Evolutionary conservation across 2,329 filamentous ascomycete species (phyloP).

Genomic region (Teratosphaeria gauchensis): DNA sequence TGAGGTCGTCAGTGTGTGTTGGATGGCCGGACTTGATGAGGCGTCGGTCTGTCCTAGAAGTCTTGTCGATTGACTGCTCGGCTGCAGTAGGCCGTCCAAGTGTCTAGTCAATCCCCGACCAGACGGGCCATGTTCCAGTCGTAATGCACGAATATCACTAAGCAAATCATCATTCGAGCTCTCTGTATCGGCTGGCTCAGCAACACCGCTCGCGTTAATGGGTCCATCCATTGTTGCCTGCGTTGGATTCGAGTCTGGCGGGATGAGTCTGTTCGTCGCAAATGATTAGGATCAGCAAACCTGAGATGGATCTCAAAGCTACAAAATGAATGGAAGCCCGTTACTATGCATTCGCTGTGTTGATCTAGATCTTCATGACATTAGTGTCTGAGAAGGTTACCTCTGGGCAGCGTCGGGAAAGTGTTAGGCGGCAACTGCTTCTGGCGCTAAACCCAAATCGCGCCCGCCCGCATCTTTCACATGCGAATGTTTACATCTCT

Average conservation of each 20-base stretch:
- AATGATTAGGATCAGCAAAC: background rate
- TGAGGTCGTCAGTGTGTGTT: background rate
- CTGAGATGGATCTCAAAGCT: background rate
- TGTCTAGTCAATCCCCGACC: background rate
- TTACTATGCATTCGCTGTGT: background rate
- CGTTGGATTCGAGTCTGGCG: no score
- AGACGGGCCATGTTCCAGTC: no score
- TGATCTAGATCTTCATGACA: background rate
- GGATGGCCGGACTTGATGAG: background rate
- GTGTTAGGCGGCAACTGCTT: background rate
- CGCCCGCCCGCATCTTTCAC: background rate
- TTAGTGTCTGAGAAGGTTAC: background rate
- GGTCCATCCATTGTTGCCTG: no score
- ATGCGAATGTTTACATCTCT: background rate
- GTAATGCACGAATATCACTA: no score
- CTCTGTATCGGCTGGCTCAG: no score
- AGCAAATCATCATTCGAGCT: no score
- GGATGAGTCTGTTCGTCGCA: background rate
- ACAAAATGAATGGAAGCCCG: background rate
- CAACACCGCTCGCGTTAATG: no score
- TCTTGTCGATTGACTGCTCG: background rate
- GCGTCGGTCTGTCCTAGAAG: background rate
- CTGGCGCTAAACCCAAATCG: background rate
- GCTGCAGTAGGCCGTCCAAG: conserved; percentile 2
- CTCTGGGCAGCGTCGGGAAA: background rate